Base-by-base conservation (phyloP, 257 asterid genomes). In the Nicotiana tabacum region DNA sequence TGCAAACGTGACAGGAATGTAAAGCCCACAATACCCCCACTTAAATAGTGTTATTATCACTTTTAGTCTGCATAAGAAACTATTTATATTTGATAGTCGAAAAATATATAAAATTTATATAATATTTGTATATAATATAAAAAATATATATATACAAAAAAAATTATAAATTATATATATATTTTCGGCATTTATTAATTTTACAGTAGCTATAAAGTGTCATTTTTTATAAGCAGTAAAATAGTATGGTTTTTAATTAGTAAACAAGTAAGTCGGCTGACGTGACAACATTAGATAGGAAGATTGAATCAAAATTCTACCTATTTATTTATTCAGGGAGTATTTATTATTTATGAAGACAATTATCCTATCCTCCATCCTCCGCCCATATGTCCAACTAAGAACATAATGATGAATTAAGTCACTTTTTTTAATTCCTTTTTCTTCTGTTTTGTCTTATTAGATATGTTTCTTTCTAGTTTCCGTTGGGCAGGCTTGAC, bases 401-500 rank as follows among this genome's bases (percentile, higher is more conserved):
- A 53, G 18, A 53, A 12, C 61, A 48, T 48, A 53, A 53, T 53
- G 58, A 27, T 76, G 62, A 76, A 51, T 76, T 76, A 76, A 51
- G 0, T 74, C 80, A 17, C 27, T 48, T 12, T 51, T 37, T 37
- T 39, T 43, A 43, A 8, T 7, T 43, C 51, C 51, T 43, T 43
- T 74, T 74, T 51, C 13, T 46, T 76, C 9, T 48, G 46, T 51
- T 51, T 76, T 76, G 46, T 76, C 80, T 79, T 35, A 79, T 12
- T 3, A 18, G 16, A 9, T 48, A 69, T 81, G 77, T 35, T 65
- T 64, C 57, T 65, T 81, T 64, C 77, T 80, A 9, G 27, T 68
- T 65, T 65, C 61, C 83, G 15, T 5, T 82, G 77, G 86, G 90
- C 56, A 77, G 85, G 89, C 91, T 89, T 89, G 90, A 89, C 91